These are phyloP conservation scores for Globisporangium splendens DNA, from an alignment of 352 stramenopile genomes.

Conservation along the genomic window DNA sequence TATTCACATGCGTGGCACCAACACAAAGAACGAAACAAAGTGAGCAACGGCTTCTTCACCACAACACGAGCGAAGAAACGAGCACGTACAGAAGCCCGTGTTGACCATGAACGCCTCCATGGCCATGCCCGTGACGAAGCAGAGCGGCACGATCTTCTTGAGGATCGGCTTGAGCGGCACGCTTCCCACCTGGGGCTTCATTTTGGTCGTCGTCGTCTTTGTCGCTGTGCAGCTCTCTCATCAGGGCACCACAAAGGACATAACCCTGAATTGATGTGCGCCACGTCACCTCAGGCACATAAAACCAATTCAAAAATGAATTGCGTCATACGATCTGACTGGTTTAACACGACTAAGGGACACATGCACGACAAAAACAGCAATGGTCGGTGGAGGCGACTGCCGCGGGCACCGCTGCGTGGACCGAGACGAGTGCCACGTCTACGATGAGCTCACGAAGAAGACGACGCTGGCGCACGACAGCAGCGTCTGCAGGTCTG, in stretches of 20 bases:
- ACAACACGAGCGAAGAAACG: background rate
- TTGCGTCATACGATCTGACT: background rate
- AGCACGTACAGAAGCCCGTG: conserved; percentile 76
- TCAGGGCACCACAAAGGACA: too few species aligned
- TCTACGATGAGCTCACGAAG: conserved; percentile 45
- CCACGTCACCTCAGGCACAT: conserved; percentile 13
- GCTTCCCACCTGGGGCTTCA: conserved; percentile 22
- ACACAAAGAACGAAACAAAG: background rate
- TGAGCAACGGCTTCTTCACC: background rate
- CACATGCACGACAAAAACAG: background rate
- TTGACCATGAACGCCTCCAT: conserved; percentile 91
- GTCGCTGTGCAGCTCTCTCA: too few species aligned
- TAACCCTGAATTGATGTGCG: conserved; percentile 1
- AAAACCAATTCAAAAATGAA: conserved; percentile 20
- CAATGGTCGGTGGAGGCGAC: conserved; percentile 10
- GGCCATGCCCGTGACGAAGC: conserved; percentile 75
- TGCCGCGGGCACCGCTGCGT: conserved; percentile 53
- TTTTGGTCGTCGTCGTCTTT: conserved; percentile 13
- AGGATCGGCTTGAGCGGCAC: conserved; percentile 71
- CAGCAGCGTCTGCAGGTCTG: conserved; percentile 27
- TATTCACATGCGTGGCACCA: background rate
- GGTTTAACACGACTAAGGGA: background rate
- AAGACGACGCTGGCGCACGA: conserved; percentile 31
- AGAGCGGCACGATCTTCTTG: conserved; percentile 80
- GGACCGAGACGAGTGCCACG: conserved; percentile 59